Conservation (phyloP, 345 rosid genomes). For the Euphorbia lathyris region DNA sequence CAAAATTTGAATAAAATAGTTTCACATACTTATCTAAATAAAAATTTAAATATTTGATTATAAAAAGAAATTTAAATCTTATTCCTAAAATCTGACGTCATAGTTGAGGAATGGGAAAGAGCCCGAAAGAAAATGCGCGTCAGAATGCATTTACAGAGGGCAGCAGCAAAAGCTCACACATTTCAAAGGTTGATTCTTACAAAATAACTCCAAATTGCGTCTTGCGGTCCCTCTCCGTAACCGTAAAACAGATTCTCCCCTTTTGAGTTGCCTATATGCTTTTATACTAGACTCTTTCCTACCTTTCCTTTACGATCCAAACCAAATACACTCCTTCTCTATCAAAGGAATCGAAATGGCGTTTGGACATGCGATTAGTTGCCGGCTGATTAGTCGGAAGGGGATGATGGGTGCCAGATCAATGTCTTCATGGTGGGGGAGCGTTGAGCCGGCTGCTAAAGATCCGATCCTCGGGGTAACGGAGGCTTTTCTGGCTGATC, state of each 20-base stretch:
- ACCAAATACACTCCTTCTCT: too few relatives aligned
- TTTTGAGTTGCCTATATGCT: too few relatives aligned
- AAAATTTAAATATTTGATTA: too few relatives aligned
- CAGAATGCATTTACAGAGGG: too few relatives aligned
- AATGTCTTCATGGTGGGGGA: slow-evolving; percentile 86
- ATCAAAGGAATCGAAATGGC: slow-evolving; percentile 11
- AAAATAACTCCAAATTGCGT: not conserved
- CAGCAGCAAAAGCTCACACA: slow-evolving; percentile 4
- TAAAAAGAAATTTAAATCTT: too few relatives aligned
- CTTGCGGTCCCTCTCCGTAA: not conserved
- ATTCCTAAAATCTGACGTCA: too few relatives aligned
- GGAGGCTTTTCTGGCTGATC: slow-evolving; percentile 93
- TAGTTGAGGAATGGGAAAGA: too few relatives aligned
- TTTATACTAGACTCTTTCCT: too few relatives aligned
- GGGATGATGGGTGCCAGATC: slow-evolving; percentile 43
- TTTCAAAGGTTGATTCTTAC: not conserved
- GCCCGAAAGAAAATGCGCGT: too few relatives aligned
- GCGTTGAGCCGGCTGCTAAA: slow-evolving; percentile 84
- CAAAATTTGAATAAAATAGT: too few relatives aligned
- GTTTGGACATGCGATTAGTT: slow-evolving; percentile 29
- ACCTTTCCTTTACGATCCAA: too few relatives aligned
- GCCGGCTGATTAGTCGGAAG: slow-evolving; percentile 28
- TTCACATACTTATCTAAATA: too few relatives aligned
- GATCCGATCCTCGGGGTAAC: slow-evolving; percentile 98
- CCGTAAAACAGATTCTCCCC: not conserved